Evolutionary conservation across 2,329 filamentous ascomycete species (phyloP), one percentile per base, ranked within the genome.

Genomic region (Ascochyta koolunga): DNA sequence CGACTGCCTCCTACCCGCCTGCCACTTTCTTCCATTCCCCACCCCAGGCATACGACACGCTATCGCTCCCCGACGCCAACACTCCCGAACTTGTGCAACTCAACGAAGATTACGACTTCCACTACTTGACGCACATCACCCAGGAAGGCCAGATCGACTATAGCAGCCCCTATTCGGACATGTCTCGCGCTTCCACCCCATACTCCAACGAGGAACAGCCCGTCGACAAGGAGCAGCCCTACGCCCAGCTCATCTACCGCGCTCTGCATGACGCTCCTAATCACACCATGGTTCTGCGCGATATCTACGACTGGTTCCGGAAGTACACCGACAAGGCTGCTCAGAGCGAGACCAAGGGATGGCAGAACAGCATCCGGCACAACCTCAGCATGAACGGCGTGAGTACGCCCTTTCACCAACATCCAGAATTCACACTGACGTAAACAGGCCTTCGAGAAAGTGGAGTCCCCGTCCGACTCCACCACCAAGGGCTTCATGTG

Each of bases 351-450:
- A 77, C 74, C 4, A 78, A 74, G 38, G 93, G 93, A 9, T 98
- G 93, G 93, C 89, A 93, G 76, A 98, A 97, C 75, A 96, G 91
- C 71, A 96, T 98, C 61, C 86, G 93, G 2, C 93, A 98, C 74
- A 98, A 98, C 65, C 79, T 98, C 7, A 96, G 91, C 41, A 97
- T 98, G 93, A 98, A 98, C 66, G 83, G 83, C 56, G 93, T 97
- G 85, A 77, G 86, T 57, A 25, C n/a, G n/a, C n/a, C n/a, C n/a
- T n/a, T n/a, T n/a, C n/a, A n/a, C n/a, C n/a, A n/a, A n/a, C n/a
- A n/a, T n/a, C n/a, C n/a, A n/a, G n/a, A n/a, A n/a, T n/a, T n/a
- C n/a, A n/a, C n/a, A 45, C 65, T 68, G 36, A 71, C 22, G 29
- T 7, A 11, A 13, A 19, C 49, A 85, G 81, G 82, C 83, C 9